Evolutionary conservation across 768 basidiomycete genomes (phyloP).

Genomic region (Boletus coccyginus): DNA sequence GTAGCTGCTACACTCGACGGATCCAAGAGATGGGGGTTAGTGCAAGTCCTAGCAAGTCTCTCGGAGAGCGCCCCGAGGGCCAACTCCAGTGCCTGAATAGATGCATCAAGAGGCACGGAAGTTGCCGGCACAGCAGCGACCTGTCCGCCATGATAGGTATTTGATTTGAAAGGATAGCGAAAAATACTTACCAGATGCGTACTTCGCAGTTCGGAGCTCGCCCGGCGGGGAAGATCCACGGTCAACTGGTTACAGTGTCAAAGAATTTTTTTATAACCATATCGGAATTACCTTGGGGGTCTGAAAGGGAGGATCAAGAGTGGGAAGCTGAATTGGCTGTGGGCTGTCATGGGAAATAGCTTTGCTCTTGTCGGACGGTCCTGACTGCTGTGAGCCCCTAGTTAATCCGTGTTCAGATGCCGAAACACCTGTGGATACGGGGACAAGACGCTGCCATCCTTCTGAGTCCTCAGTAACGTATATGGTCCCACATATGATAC

Average conservation of each 20-base stretch:
- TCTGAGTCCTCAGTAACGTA: conserved; percentile 57
- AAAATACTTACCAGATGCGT: conserved; percentile 16
- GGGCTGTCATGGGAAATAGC: conserved; percentile 21
- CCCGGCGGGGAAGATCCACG: conserved; percentile 15
- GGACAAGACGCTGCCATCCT: conserved; percentile 47
- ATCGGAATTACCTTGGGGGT: conserved; percentile 27
- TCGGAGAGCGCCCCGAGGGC: conserved; percentile 52
- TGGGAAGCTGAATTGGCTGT: conserved; percentile 32
- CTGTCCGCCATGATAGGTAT: conserved; percentile 15
- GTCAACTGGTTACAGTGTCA: conserved; percentile 20
- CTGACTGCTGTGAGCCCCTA: conserved; percentile 4
- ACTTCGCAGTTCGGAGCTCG: conserved; percentile 14
- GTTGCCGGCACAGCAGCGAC: conserved; percentile 11
- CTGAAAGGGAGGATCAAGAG: conserved; percentile 29
- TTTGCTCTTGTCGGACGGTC: conserved; percentile 5
- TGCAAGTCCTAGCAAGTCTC: conserved; percentile 46
- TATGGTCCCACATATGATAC: conserved; percentile 67
- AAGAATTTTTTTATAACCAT: background rate
- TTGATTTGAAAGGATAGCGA: background rate
- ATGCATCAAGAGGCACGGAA: conserved; percentile 18
- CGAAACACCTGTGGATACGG: conserved; percentile 16
- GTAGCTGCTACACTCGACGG: conserved; percentile 48
- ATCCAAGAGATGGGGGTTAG: conserved; percentile 40
- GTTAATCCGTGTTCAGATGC: conserved; percentile 1
- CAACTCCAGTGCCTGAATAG: conserved; percentile 49